phyloP scores from a whole-genome alignment of 306 rosid genomes.

The Cajanus cajan region DNA sequence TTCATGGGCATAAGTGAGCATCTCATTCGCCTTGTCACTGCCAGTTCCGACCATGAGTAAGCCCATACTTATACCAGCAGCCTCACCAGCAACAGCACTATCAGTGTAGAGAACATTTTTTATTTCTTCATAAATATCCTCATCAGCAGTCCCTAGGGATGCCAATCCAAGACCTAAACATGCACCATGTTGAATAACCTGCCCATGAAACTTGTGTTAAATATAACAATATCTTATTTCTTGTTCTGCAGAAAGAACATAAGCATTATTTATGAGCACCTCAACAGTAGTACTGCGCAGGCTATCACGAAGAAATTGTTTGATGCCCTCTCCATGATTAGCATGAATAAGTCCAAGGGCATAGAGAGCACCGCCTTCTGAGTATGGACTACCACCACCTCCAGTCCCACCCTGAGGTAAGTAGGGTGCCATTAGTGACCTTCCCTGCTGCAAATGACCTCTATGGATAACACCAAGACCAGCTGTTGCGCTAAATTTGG shows the following conservation, averaged over 20 bases:
- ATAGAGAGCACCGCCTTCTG: conserved; percentile 97
- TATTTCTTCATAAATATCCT: conserved; percentile 82
- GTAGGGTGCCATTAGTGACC: conserved; percentile 97
- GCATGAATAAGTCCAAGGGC: conserved; percentile 98
- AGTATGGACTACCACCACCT: conserved; percentile 96
- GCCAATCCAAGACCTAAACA: conserved; percentile 98
- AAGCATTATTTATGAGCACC: conserved; percentile 48
- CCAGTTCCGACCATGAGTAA: conserved; percentile 99
- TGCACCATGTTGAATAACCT: conserved; percentile 99
- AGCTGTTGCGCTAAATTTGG: conserved; percentile 95
- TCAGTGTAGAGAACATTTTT: conserved; percentile 87
- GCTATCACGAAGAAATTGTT: conserved; percentile 93
- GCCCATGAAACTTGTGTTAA: conserved; percentile 29
- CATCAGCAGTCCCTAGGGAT: conserved; percentile 93
- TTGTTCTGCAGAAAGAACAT: not conserved
- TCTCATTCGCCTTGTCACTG: conserved; percentile 94
- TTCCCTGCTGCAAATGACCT: conserved; percentile 95
- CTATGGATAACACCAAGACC: conserved; percentile 97
- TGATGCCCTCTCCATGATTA: conserved; percentile 96
- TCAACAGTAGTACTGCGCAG: conserved; percentile 89
- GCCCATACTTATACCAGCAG: conserved; percentile 98
- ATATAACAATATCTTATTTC: conserved; percentile 3
- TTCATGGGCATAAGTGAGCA: conserved; percentile 96
- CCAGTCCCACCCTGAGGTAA: conserved; percentile 93
- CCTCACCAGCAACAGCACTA: conserved; percentile 98